phyloP scores from a whole-genome alignment of 768 basidiomycete species.

The Pisolithus microcarpus region DNA sequence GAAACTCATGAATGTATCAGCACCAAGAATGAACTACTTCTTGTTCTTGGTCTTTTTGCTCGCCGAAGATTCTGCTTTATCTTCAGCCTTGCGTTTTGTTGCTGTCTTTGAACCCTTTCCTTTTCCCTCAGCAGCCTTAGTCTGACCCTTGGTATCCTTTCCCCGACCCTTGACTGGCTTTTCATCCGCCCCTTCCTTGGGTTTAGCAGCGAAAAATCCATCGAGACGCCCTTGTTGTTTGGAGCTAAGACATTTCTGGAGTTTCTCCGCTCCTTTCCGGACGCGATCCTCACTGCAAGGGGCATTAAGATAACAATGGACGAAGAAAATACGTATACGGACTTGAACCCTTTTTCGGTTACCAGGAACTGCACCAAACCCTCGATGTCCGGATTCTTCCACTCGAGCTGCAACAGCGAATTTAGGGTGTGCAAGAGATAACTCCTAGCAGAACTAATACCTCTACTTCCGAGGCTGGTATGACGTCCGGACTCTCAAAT shows the following conservation, averaged over 20 bases:
- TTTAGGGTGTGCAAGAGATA: neutral
- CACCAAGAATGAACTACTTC: conserved; percentile 19
- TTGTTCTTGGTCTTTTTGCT: conserved; percentile 39
- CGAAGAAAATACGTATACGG: conserved; percentile 1
- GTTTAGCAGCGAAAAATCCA: conserved; percentile 82
- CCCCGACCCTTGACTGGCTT: conserved; percentile 31
- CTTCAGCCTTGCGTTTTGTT: conserved; percentile 26
- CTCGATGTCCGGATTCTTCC: conserved; percentile 89
- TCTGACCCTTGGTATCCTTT: too few relatives aligned
- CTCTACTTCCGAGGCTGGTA: conserved; percentile 78
- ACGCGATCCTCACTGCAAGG: conserved; percentile 90
- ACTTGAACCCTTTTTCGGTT: conserved; percentile 96
- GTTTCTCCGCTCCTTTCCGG: conserved; percentile 89
- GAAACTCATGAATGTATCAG: neutral
- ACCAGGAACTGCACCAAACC: conserved; percentile 93
- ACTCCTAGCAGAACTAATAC: conserved; percentile 32
- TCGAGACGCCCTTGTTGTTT: conserved; percentile 97
- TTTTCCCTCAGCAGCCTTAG: conserved; percentile 48
- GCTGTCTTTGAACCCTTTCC: conserved; percentile 8
- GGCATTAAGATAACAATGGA: neutral
- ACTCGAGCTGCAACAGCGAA: conserved; percentile 61
- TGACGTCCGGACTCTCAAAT: conserved; percentile 86
- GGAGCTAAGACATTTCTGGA: conserved; percentile 74
- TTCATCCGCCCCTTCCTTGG: conserved; percentile 44
- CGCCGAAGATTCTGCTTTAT: conserved; percentile 23